Base-by-base conservation (phyloP, 805 yeast genomes). In the Candida schatavii region DNA sequence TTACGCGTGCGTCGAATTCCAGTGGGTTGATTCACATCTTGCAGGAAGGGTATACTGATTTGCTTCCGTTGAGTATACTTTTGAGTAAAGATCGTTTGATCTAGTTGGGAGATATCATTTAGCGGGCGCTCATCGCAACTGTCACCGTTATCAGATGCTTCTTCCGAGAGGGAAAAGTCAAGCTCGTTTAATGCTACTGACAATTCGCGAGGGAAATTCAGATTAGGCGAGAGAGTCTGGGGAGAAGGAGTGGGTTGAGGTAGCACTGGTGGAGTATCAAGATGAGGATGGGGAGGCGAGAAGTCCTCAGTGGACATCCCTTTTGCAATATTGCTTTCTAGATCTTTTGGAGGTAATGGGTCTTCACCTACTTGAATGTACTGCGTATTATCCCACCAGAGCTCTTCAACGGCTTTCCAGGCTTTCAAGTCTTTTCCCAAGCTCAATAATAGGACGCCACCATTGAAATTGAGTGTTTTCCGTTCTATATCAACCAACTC, bases 401-500 rank as follows among this genome's bases (percentile, higher is more conserved):
- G 15, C 4, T 36, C 39, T n/a, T 27, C 30, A 5, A 36, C 17
- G 11, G 5, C 11, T n/a, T 22, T 31, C 39, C 39, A 36, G 7
- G 5, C 17, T 22, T 27, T 17, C 14, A 36, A 11, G 14, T 22
- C 39, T 22, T 19, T 35, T 11, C 37, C 37, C 4, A 25, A 13
- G 17, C 37, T 25, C 27, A 35, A n/a, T 15, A 35, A 35, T 15
- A 25, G 20, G 5, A 35, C 5, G 10, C 39, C 39, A 5, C 27
- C 27, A 18, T 25, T 22, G 28, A 23, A 23, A 20, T 35, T 28
- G 14, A 38, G 28, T 7, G n/a, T 29, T 4, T 40, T 39, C 2
- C 49, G 46, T 17, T 63, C 64, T 18, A 45, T 36, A 30, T 59
- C 64, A 2, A 66, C 56, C 21, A 56, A 39, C 20, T 59, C 57